Conservation (phyloP, 805 yeast genomes). For the Saturnispora zaruensis region DNA sequence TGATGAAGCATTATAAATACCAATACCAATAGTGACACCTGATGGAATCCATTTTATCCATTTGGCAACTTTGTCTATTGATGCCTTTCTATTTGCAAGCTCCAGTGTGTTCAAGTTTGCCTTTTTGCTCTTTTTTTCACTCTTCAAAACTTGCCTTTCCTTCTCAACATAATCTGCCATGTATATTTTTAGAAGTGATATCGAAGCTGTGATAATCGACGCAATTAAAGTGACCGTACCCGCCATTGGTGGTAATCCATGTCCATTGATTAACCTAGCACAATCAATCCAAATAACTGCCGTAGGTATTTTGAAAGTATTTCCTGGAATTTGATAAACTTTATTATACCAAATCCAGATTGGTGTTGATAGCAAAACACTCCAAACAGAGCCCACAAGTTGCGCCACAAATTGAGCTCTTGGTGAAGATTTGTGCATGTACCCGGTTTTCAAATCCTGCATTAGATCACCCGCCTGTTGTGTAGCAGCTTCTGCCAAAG, state of each 20-base stretch:
- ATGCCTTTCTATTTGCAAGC: slow-evolving; percentile 10
- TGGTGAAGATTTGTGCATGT: slow-evolving; percentile 84
- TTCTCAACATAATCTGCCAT: slow-evolving; percentile 3
- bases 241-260: slow-evolving; percentile 80
- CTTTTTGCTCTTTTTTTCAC: slow-evolving; percentile 11
- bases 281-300: slow-evolving; percentile 97
- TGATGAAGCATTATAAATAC: slow-evolving; percentile 88
- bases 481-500: slow-evolving; percentile 97
- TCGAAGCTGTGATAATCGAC: slow-evolving; percentile 59
- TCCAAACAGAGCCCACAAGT: slow-evolving; percentile 77
- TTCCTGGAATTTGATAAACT: slow-evolving; percentile 80
- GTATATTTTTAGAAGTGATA: slow-evolving; percentile 47
- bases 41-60: slow-evolving; percentile 63
- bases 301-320: slow-evolving; percentile 80
- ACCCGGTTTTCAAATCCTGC: slow-evolving; percentile 96
- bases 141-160: not conserved
- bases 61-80: slow-evolving; percentile 16
- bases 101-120: not conserved
- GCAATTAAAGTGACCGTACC: slow-evolving; percentile 48
- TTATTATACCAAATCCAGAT: slow-evolving; percentile 77
- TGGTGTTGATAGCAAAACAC: slow-evolving; percentile 66
- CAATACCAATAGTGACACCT: slow-evolving; percentile 96
- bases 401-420: slow-evolving; percentile 88
- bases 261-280: slow-evolving; percentile 84
- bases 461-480: slow-evolving; percentile 97